Evolutionary conservation across 2,329 filamentous ascomycete genomes (phyloP).

Genomic region (Botrytis sinoallii): DNA sequence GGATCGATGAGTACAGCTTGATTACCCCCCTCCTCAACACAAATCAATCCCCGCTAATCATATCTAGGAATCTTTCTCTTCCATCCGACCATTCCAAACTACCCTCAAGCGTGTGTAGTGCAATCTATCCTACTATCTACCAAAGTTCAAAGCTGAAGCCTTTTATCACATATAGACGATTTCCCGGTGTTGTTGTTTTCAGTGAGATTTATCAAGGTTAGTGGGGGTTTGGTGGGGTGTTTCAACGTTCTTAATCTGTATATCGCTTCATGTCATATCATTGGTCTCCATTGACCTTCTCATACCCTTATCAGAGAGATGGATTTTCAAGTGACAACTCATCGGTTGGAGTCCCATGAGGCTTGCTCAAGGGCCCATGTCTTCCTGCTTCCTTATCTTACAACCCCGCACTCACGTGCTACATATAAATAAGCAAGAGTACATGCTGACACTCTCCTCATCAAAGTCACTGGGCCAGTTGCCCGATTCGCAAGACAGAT

Average conservation of each 20-base stretch:
- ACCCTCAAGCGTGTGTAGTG: constrained; percentile 71
- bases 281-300: not conserved
- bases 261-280: not conserved
- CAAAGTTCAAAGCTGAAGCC: constrained; percentile 20
- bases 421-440: not conserved
- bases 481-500: constrained; percentile 88
- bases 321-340: constrained; percentile 4
- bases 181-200: constrained; percentile 84
- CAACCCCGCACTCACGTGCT: constrained; percentile 18
- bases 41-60: not conserved
- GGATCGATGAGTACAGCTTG: constrained; percentile 49
- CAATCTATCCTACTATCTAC: not conserved
- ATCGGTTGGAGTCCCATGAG: not conserved
- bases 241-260: not conserved
- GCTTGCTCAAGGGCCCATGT: not conserved
- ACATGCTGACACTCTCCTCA: constrained; percentile 8
- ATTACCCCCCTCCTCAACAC: constrained; percentile 2
- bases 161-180: constrained; percentile 48
- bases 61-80: constrained; percentile 78
- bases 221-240: constrained; percentile 13
- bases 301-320: not conserved
- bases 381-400: constrained; percentile 17
- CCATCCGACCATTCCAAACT: constrained; percentile 79
- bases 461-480: constrained; percentile 80
- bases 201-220: constrained; percentile 94